Evolutionary conservation across 768 basidiomycete genomes (phyloP).

Genomic region (Phanerochaete sordida): DNA sequence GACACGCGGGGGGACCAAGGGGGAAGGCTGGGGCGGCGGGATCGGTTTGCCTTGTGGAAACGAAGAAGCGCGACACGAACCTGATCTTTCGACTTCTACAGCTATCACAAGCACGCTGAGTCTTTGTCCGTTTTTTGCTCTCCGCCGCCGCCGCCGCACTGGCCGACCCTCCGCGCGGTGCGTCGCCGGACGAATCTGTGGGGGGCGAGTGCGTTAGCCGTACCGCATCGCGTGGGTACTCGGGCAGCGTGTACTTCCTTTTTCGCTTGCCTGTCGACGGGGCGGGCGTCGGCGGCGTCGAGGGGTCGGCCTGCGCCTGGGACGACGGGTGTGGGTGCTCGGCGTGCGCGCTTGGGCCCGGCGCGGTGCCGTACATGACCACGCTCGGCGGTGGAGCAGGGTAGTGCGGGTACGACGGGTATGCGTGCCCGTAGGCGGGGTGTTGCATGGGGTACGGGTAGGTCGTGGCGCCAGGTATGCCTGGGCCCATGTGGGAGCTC

Average conservation of each 20-base stretch:
- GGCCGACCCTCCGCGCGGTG: constrained; percentile 30
- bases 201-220: constrained; percentile 51
- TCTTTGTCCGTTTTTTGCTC: constrained; percentile 87
- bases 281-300: constrained; percentile 29
- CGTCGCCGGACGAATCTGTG: constrained; percentile 25
- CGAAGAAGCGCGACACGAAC: constrained; percentile 27
- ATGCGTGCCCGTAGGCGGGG: constrained; percentile 44
- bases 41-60: constrained; percentile 1
- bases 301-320: constrained; percentile 29
- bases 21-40: not conserved
- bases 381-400: constrained; percentile 45
- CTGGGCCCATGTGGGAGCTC: constrained; percentile 30
- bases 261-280: constrained; percentile 53
- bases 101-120: constrained; percentile 88
- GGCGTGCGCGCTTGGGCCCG: constrained; percentile 34
- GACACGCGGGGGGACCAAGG: constrained; percentile 1
- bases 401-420: constrained; percentile 57
- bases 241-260: constrained; percentile 35
- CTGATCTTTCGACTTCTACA: constrained; percentile 90
- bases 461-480: constrained; percentile 35
- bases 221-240: not conserved
- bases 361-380: constrained; percentile 59
- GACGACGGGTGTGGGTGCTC: constrained; percentile 19
- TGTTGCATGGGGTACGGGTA: constrained; percentile 61
- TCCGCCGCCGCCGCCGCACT: constrained; percentile 34